Conservation (phyloP, 129 eudicot species). For the Glebionis coronaria region DNA sequence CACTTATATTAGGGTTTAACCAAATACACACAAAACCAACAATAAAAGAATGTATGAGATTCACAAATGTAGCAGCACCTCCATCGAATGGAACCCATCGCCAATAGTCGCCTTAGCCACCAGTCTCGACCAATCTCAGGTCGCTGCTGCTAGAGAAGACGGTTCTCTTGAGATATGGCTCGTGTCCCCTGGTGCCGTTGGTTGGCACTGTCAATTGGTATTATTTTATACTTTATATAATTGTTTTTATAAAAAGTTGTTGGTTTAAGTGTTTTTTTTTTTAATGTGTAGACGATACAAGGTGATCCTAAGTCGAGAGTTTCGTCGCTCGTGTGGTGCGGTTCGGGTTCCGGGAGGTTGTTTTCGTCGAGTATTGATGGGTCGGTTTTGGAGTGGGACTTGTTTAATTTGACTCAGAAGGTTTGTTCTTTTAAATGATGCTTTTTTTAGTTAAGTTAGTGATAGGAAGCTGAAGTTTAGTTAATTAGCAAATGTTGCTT, state of each 20-base stretch:
- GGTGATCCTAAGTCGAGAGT: conserved; percentile 68
- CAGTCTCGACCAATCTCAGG: conserved; percentile 74
- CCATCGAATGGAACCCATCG: conserved; percentile 77
- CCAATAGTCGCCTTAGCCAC: conserved; percentile 86
- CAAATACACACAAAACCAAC: conserved; percentile 7
- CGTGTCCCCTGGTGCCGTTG: conserved; percentile 93
- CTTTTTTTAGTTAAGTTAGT: not conserved
- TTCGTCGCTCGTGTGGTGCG: conserved; percentile 83
- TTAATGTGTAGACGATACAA: conserved; percentile 56
- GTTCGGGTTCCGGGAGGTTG: conserved; percentile 45
- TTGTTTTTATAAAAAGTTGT: not conserved
- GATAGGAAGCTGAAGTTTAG: too few species aligned
- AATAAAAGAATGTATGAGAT: conserved; percentile 48
- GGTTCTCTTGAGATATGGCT: conserved; percentile 96
- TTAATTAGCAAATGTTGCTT: too few species aligned
- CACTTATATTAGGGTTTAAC: conserved; percentile 26
- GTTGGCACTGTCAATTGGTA: conserved; percentile 96
- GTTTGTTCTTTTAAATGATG: conserved; percentile 21
- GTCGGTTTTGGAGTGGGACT: conserved; percentile 85
- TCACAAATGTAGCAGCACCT: conserved; percentile 39
- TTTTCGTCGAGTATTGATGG: conserved; percentile 92
- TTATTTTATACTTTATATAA: not conserved
- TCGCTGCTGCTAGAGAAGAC: conserved; percentile 91
- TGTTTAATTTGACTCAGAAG: conserved; percentile 61
- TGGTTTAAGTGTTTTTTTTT: conserved; percentile 6